Conservation (phyloP, 257 asterid species). For the Phtheirospermum japonicum region DNA sequence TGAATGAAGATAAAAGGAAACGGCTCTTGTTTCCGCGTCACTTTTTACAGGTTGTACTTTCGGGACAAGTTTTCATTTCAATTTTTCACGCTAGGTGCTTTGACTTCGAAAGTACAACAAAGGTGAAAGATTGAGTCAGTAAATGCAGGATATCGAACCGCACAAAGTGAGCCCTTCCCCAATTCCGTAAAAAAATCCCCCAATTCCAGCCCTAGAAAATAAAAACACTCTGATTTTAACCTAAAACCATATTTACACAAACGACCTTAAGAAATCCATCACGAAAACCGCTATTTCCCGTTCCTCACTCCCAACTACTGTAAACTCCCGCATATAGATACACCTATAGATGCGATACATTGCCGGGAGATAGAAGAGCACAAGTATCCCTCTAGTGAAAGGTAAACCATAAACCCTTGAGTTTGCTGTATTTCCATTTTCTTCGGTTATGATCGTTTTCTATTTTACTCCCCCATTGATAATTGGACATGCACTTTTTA, state of each 20-base stretch:
- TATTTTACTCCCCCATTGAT: not conserved
- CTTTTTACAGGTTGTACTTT: not conserved
- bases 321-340: constrained; percentile 19
- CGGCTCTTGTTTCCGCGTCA: not conserved
- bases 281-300: constrained; percentile 18
- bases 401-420: constrained; percentile 28
- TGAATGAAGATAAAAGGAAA: too few species aligned
- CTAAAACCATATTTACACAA: constrained; percentile 28
- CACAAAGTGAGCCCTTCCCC: constrained; percentile 8
- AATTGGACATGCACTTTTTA: constrained; percentile 8
- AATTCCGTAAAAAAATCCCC: constrained; percentile 28
- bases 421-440: constrained; percentile 25
- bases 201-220: constrained; percentile 29
- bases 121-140: too few species aligned
- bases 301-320: constrained; percentile 28
- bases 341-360: constrained; percentile 13
- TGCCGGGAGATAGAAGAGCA: constrained; percentile 19
- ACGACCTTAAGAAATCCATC: constrained; percentile 28
- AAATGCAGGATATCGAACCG: not conserved
- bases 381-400: constrained; percentile 20
- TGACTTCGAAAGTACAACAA: constrained; percentile 29
- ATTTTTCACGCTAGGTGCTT: not conserved
- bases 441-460: constrained; percentile 10
- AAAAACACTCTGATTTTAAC: constrained; percentile 27
- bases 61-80: not conserved